phyloP scores from a whole-genome alignment of 495 filamentous ascomycete genomes.

The Neurospora tetraspora region DNA sequence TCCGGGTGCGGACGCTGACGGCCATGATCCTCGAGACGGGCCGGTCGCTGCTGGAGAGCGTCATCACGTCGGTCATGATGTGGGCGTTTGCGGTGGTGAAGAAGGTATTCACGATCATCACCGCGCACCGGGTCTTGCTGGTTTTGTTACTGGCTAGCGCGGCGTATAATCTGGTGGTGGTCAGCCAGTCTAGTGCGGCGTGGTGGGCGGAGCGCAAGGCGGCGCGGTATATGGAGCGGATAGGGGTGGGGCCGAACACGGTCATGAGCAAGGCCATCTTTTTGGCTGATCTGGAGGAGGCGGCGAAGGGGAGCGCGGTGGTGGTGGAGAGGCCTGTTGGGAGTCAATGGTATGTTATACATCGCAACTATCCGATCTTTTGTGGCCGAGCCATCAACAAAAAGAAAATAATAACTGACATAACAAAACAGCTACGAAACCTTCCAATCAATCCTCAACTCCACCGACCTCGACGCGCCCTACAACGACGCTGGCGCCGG shows the following conservation, averaged over 20 bases:
- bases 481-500: conserved; percentile 32
- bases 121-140: conserved; percentile 67
- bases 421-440: conserved; percentile 35
- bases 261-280: conserved; percentile 82
- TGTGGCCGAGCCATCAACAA: background rate
- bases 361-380: background rate
- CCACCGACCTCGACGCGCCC: conserved; percentile 41
- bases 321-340: conserved; percentile 18
- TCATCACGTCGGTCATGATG: conserved; percentile 61
- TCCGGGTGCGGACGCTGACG: conserved; percentile 56
- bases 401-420: background rate
- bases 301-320: conserved; percentile 30
- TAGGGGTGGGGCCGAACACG: conserved; percentile 69
- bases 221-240: conserved; percentile 60
- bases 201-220: conserved; percentile 87
- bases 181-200: conserved; percentile 52
- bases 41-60: conserved; percentile 57
- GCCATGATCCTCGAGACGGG: conserved; percentile 61
- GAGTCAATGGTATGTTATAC: conserved; percentile 31
- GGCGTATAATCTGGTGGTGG: conserved; percentile 59
- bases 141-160: conserved; percentile 54
- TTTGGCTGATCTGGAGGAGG: conserved; percentile 69
- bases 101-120: conserved; percentile 57
- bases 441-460: conserved; percentile 45
- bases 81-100: conserved; percentile 55